A percentile compares a stretch with the other conserved stretches of the same genome.
Conservation (phyloP, 768 basidiomycete species). For the Cantharellus anzutake region DNA sequence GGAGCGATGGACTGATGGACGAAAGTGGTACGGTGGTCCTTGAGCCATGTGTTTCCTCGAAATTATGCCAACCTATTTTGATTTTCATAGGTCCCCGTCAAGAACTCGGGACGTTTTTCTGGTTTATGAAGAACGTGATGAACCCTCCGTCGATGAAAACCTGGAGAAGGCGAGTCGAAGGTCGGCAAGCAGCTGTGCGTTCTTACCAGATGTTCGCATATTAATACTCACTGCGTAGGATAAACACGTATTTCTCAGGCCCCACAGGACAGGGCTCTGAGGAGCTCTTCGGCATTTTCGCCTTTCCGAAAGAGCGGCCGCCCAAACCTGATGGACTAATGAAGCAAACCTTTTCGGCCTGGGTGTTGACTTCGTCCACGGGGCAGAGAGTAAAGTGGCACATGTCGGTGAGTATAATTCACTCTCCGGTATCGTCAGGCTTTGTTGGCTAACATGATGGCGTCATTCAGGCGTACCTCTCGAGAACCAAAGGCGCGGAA, state of each 20-base stretch:
- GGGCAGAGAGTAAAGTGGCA: not conserved
- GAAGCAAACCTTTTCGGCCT: slow-evolving; percentile 1
- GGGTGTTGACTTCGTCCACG: not conserved
- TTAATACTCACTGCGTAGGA: not conserved
- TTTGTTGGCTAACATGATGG: not conserved
- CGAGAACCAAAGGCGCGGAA: not conserved
- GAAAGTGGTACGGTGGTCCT: not conserved
- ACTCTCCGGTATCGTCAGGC: not conserved
- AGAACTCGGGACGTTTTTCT: not conserved
- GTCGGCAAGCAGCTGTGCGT: not conserved
- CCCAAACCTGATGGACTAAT: not conserved
- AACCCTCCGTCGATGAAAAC: not conserved
- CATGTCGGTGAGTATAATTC: not conserved
- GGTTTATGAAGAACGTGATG: not conserved
- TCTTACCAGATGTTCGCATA: not conserved
- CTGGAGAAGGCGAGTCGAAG: not conserved
- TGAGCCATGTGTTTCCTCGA: not conserved
- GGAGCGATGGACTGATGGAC: not conserved
- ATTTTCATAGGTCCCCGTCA: not conserved
- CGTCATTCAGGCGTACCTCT: not conserved
- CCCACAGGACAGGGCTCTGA: not conserved
- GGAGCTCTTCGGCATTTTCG: not conserved
- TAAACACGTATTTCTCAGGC: not conserved
- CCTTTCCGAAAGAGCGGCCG: not conserved
- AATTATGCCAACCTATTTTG: not conserved